These are phyloP conservation scores for Metschnikowia peoriensis DNA, from an alignment of 805 yeast genomes.

Conservation along the genomic window DNA sequence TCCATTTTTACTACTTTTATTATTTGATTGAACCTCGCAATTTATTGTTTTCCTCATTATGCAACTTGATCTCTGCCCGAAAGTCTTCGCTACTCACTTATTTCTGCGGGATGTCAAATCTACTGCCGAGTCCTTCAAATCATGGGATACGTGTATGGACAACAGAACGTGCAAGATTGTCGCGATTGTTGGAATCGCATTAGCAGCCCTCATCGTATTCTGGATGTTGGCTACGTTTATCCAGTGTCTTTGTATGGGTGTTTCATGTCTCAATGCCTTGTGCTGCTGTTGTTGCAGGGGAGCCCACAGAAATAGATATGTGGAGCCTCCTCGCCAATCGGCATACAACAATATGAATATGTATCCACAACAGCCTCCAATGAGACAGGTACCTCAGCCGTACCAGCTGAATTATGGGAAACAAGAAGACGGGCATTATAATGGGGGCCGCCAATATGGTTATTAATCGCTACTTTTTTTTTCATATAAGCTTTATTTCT, in stretches of 20 bases:
- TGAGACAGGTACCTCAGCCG: constrained; percentile 13
- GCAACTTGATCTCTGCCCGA: constrained; percentile 15
- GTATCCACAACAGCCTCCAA: constrained; percentile 27
- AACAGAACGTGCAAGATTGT: constrained; percentile 72
- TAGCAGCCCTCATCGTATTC: constrained; percentile 52
- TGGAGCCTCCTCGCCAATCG: constrained; percentile 20
- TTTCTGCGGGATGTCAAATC: constrained; percentile 22
- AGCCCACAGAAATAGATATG: constrained; percentile 19
- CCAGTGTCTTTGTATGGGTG: constrained; percentile 58
- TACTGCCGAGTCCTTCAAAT: constrained; percentile 53
- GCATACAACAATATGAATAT: constrained; percentile 32
- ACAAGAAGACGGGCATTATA: constrained; percentile 5
- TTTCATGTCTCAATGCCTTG: constrained; percentile 40
- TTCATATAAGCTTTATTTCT: not conserved
- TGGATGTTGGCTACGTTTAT: constrained; percentile 58
- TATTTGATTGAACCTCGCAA: no score
- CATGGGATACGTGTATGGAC: constrained; percentile 81
- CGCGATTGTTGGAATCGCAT: constrained; percentile 67
- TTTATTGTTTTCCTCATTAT: not conserved
- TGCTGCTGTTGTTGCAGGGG: constrained; percentile 48
- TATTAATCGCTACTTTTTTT: constrained; percentile 12
- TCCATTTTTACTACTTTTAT: no score
- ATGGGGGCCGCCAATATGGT: constrained; percentile 9
- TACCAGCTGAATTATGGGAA: constrained; percentile 13
- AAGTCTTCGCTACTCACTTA: constrained; percentile 6